Conservation (phyloP, 2,329 filamentous ascomycete genomes). For the Pyrenochaeta sp. region DNA sequence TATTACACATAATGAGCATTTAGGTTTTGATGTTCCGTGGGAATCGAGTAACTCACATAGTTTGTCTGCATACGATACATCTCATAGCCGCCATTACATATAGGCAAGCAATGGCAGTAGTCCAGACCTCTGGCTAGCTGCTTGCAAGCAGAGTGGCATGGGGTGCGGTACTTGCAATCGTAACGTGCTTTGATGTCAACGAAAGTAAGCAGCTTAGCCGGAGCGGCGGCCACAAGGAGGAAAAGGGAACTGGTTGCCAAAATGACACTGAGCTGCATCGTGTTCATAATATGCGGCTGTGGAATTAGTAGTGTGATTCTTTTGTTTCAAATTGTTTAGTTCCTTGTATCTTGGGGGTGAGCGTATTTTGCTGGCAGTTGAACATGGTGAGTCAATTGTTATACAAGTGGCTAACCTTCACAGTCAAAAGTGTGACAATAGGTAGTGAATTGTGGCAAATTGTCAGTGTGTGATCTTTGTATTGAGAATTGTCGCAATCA, state of each 20-base stretch:
- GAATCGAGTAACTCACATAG: background rate
- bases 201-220: background rate
- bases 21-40: background rate
- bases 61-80: background rate
- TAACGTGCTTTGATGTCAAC: background rate
- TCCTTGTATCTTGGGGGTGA: no score
- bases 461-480: no score
- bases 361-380: no score
- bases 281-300: background rate
- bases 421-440: no score
- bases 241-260: background rate
- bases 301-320: no score
- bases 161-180: background rate
- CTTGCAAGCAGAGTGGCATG: background rate
- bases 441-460: no score
- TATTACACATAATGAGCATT: background rate
- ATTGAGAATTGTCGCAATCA: no score
- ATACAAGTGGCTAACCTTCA: no score
- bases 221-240: background rate
- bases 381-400: no score
- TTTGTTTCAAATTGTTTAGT: no score
- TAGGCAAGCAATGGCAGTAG: background rate
- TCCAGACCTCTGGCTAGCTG: background rate
- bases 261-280: background rate
- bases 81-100: background rate